A percentile compares a stretch with the other conserved stretches of the same genome.
Evolutionary conservation across 192 early-diverging fungal genomes (phyloP).

Genomic region (Podila epicladia): DNA sequence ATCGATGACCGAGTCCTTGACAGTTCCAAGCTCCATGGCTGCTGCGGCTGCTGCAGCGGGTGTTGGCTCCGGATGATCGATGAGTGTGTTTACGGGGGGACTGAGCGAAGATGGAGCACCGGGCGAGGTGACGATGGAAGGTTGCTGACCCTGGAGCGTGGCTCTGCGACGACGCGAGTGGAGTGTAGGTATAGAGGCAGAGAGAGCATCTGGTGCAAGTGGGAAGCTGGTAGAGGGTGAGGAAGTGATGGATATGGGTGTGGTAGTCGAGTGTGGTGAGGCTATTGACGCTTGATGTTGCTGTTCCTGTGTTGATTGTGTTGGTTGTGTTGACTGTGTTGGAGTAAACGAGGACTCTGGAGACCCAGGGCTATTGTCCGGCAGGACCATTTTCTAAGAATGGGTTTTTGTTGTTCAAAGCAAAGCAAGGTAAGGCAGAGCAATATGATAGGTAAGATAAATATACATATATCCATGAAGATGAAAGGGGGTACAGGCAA

Average conservation of each 20-base stretch:
- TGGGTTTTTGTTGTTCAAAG: not conserved
- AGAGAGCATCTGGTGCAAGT: not conserved
- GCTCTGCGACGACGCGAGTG: constrained; percentile 45
- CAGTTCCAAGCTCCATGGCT: constrained; percentile 37
- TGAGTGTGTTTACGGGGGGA: constrained; percentile 10
- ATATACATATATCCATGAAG: not conserved
- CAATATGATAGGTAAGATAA: not conserved
- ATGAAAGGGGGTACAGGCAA: not conserved
- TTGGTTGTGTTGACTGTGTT: constrained; percentile 6
- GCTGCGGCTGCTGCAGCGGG: constrained; percentile 9
- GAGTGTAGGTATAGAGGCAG: constrained; percentile 15
- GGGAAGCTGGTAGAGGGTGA: constrained; percentile 11
- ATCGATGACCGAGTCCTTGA: not conserved
- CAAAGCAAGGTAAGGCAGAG: not conserved
- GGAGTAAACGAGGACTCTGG: not conserved
- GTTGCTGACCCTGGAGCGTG: constrained; percentile 36
- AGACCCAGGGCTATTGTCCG: constrained; percentile 13
- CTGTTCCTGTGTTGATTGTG: constrained; percentile 10
- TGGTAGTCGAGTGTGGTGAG: not conserved
- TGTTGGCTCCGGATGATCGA: constrained; percentile 30
- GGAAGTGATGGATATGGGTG: constrained; percentile 9
- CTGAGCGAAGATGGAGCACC: not conserved
- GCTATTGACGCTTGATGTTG: not conserved
- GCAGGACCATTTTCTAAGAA: constrained; percentile 26
- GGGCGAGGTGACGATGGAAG: constrained; percentile 20